Base-by-base conservation (phyloP, 345 rosid species). In the Sisymbrium irio region DNA sequence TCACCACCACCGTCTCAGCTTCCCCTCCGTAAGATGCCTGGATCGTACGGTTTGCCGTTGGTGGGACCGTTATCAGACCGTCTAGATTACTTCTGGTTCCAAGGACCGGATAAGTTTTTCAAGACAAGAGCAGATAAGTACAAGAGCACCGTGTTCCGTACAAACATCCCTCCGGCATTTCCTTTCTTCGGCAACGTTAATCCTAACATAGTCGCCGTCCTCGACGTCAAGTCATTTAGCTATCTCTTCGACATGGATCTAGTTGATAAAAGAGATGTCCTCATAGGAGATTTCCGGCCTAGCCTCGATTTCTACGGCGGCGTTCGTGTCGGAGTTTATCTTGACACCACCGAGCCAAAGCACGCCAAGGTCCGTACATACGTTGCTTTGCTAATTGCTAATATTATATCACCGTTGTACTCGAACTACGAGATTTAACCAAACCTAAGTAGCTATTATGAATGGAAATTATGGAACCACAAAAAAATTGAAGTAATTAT, bases 71-170 rank as follows among this genome's bases (percentile, higher is more conserved):
- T 93, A 13, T 74, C 85, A 12, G 98, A 93, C 75, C 83, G 98
- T 56, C 83, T 93, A 7, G 96, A 90, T 81, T 93, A 93, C 87
- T 93, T 86, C 76, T 93, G 97, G 97, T 89, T 90, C 83, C 98
- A 91, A 69, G 98, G 98, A 3, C 97, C 87, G 0, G 96, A 88
- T 9, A 81, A 80, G 17, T 93, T 93, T 86, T 93, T 89, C 79
- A 65, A 49, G 80, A 82, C 83, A 60, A 79, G 97, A 20, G 79
- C 81, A 2, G 94, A 91, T 30, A 84, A 81, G 89, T 69, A 91
- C 83, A 79, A 83, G 71, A 86, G 92, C 76, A 91, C 89, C 0
- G 97, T 93, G 54, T 93, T 87, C 87, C 90, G 98, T 12, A 83
- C 98, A 3, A 93, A 93, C 14, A 73, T 93, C 4, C 97, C 98